phyloP scores from a whole-genome alignment of 495 filamentous ascomycete genomes.

The Bombardia bombarda region DNA sequence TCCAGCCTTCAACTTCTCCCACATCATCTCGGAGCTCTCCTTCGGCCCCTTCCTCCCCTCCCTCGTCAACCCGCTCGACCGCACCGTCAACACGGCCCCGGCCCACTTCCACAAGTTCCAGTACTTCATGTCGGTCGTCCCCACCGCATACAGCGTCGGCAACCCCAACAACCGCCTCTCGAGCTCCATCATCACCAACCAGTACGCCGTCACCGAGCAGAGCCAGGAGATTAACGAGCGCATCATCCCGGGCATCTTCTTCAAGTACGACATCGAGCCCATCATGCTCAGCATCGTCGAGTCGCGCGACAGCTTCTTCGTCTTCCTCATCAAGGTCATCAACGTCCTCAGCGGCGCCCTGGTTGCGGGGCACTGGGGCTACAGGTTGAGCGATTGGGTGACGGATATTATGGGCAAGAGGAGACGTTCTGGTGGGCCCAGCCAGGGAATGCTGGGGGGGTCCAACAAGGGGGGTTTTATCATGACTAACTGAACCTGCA shows the following conservation, averaged over 20 bases:
- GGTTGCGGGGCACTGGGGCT: constrained; percentile 55
- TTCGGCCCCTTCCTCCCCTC: constrained; percentile 94
- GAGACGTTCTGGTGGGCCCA: constrained; percentile 40
- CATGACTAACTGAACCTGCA: no score
- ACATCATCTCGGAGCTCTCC: constrained; percentile 92
- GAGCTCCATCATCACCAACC: constrained; percentile 78
- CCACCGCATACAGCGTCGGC: constrained; percentile 81
- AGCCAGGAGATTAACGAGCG: constrained; percentile 58
- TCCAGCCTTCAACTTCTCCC: constrained; percentile 93
- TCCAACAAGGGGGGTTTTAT: neutral
- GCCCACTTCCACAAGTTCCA: constrained; percentile 90
- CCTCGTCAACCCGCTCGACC: constrained; percentile 89
- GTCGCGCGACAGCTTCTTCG: constrained; percentile 63
- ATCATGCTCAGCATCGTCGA: constrained; percentile 82
- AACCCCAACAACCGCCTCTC: constrained; percentile 10
- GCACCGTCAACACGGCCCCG: constrained; percentile 66
- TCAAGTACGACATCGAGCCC: constrained; percentile 99
- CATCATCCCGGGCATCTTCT: constrained; percentile 83
- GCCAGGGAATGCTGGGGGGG: constrained; percentile 50
- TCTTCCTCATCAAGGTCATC: constrained; percentile 65
- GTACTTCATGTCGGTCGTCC: constrained; percentile 95
- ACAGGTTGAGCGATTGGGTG: constrained; percentile 44
- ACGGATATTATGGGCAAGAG: constrained; percentile 39
- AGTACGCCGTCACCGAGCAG: constrained; percentile 94
- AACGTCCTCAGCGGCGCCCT: constrained; percentile 53